These are phyloP conservation scores for Coemansia brasiliensis DNA, from an alignment of 192 early-diverging fungal genomes.

Conservation along the genomic window DNA sequence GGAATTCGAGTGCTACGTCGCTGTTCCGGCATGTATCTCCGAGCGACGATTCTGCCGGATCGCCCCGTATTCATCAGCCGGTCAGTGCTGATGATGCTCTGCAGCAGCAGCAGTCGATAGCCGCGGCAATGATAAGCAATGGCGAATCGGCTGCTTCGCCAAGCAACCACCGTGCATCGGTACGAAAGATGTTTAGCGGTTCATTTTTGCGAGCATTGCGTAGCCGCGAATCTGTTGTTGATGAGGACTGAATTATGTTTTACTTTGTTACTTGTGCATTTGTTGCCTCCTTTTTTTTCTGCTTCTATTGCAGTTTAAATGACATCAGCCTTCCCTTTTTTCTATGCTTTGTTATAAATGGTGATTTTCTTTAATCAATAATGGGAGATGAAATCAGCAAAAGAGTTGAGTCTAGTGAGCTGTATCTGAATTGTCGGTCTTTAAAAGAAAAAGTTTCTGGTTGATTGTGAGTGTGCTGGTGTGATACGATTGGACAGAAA, in stretches of 20 bases:
- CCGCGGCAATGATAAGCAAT: conserved; percentile 21
- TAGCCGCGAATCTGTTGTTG: conserved; percentile 52
- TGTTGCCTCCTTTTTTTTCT: conserved; percentile 9
- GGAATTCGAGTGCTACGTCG: conserved; percentile 21
- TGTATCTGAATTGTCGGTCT: too few species aligned
- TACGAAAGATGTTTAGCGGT: conserved; percentile 54
- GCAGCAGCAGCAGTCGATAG: conserved; percentile 23
- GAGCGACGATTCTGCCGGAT: conserved; percentile 15
- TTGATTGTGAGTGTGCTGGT: conserved; percentile 1
- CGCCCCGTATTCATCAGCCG: background rate
- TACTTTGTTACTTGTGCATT: conserved; percentile 6
- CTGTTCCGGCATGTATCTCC: conserved; percentile 39
- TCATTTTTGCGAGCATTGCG: conserved; percentile 45
- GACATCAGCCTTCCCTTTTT: too few species aligned
- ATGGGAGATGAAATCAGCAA: too few species aligned
- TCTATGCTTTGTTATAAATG: too few species aligned
- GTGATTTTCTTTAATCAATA: too few species aligned
- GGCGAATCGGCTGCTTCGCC: conserved; percentile 10
- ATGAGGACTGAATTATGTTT: conserved; percentile 8
- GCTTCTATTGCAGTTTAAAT: too few species aligned
- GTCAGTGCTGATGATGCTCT: conserved; percentile 3
- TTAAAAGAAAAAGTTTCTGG: too few species aligned
- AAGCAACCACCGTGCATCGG: conserved; percentile 19
- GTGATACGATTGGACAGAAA: conserved; percentile 23
- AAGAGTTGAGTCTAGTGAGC: too few species aligned